Evolutionary conservation across 192 early-diverging fungal species (phyloP).

Genomic region (Podila verticillata): DNA sequence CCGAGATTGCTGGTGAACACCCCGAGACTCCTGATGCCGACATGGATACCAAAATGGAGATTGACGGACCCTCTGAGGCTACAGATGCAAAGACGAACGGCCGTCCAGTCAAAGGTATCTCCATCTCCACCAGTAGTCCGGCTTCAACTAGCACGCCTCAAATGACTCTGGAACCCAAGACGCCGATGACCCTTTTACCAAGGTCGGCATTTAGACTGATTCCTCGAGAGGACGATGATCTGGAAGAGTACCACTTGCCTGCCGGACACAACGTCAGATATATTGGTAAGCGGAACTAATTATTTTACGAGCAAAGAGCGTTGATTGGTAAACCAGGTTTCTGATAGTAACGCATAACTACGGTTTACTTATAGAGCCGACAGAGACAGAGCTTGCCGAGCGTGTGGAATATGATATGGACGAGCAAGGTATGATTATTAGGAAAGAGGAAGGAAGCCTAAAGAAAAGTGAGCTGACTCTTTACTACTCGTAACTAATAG

Average conservation of each 20-base stretch:
- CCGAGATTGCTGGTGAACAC: too few relatives aligned
- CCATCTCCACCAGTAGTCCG: neutral
- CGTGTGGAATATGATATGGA: conserved; percentile 98
- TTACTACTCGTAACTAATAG: conserved; percentile 39
- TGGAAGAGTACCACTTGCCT: conserved; percentile 64
- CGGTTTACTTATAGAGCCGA: conserved; percentile 54
- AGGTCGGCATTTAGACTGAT: conserved; percentile 55
- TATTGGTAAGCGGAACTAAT: conserved; percentile 50
- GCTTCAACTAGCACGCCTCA: neutral
- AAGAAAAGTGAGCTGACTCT: neutral
- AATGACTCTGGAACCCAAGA: conserved; percentile 33
- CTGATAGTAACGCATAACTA: too few relatives aligned
- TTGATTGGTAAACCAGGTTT: too few relatives aligned
- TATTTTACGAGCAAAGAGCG: too few relatives aligned
- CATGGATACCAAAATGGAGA: too few relatives aligned
- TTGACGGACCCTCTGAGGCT: too few relatives aligned
- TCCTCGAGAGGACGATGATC: conserved; percentile 39
- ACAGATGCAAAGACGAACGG: too few relatives aligned
- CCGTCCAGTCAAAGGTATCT: too few relatives aligned
- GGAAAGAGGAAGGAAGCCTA: neutral
- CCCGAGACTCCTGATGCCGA: too few relatives aligned
- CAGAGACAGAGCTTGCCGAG: conserved; percentile 65
- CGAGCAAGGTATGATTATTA: conserved; percentile 79
- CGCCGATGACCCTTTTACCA: conserved; percentile 42
- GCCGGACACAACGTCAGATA: conserved; percentile 79